phyloP scores from a whole-genome alignment of 129 eudicot species.

The Smallanthus sonchifolius region DNA sequence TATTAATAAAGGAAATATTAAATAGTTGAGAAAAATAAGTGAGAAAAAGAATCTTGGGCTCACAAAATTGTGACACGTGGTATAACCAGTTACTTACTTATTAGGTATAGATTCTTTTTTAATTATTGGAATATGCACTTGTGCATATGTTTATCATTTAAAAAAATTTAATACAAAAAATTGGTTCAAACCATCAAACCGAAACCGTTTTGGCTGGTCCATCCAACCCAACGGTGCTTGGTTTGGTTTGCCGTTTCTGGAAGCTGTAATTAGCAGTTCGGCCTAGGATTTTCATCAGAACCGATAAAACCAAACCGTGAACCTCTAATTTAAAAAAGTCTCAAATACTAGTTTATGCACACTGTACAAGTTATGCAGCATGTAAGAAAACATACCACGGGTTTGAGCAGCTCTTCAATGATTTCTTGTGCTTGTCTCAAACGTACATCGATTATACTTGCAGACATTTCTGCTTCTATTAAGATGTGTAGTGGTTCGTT shows the following conservation, averaged over 20 bases:
- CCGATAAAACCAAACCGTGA: too few species aligned
- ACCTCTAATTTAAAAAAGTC: too few species aligned
- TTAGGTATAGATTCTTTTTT: too few species aligned
- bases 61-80: too few species aligned
- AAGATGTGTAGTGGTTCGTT: slow-evolving; percentile 70
- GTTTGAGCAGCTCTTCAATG: slow-evolving; percentile 72
- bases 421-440: slow-evolving; percentile 68
- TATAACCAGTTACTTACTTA: too few species aligned
- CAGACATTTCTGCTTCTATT: slow-evolving; percentile 66
- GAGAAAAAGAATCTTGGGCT: too few species aligned
- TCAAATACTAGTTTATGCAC: background rate
- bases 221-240: background rate
- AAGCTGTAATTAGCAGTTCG: background rate
- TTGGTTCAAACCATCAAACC: background rate
- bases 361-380: background rate
- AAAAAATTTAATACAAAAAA: background rate
- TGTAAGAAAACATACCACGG: slow-evolving; percentile 51
- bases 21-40: too few species aligned
- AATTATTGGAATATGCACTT: background rate
- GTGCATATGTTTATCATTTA: too few species aligned
- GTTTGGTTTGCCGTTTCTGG: background rate
- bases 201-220: background rate
- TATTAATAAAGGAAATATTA: too few species aligned
- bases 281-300: too few species aligned
- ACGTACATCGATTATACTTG: slow-evolving; percentile 50